A percentile compares a stretch with the other conserved stretches of the same genome.
phyloP scores from a whole-genome alignment of 139 green algal genomes.

The Haematococcus lacustris region DNA sequence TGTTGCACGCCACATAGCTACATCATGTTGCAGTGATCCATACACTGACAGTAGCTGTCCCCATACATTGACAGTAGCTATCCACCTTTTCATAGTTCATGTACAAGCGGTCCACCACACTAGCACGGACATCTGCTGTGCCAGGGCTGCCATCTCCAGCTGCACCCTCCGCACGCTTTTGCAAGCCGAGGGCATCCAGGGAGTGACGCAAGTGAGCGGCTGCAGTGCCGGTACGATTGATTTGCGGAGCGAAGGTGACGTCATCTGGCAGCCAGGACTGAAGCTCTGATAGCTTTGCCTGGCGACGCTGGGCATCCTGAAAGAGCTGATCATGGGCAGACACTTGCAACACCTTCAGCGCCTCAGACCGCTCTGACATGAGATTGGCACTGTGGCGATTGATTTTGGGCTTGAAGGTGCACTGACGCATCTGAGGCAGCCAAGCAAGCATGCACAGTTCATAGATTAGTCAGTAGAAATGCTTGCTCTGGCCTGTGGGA shows the following conservation, averaged over 20 bases:
- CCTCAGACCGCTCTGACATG: constrained; percentile 55
- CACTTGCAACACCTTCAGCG: constrained; percentile 42
- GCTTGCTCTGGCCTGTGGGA: neutral
- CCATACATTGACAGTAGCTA: neutral
- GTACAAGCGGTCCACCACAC: constrained; percentile 45
- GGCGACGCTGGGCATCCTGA: constrained; percentile 50
- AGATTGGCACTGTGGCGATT: constrained; percentile 42
- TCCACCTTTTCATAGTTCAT: constrained; percentile 29
- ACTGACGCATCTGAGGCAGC: constrained; percentile 28
- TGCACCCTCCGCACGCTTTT: no score
- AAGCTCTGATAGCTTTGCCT: constrained; percentile 20
- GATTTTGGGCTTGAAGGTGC: constrained; percentile 68
- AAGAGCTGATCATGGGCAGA: constrained; percentile 55
- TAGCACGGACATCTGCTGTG: neutral
- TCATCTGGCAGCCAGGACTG: constrained; percentile 59
- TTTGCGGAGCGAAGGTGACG: constrained; percentile 65
- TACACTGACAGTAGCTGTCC: neutral
- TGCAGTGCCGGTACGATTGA: constrained; percentile 23
- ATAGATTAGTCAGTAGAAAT: neutral
- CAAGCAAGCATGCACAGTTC: neutral
- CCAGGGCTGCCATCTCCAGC: no score
- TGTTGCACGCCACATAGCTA: neutral
- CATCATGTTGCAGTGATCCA: neutral
- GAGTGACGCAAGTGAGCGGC: constrained; percentile 27
- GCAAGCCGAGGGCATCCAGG: constrained; percentile 7